phyloP scores from a whole-genome alignment of 192 early-diverging fungal species.

The Umbelopsis isabellina region DNA sequence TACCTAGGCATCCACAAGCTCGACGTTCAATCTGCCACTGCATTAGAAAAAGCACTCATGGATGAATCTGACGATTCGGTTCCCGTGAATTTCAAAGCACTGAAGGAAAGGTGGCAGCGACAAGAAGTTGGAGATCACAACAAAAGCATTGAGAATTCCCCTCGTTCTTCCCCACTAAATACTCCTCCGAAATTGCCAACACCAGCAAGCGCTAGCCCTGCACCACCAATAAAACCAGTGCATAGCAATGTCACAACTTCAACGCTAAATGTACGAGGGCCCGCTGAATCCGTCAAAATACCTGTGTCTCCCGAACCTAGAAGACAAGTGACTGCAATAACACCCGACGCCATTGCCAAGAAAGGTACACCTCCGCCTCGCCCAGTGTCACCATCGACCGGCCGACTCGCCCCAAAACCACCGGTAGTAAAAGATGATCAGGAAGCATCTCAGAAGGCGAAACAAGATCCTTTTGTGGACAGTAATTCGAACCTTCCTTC shows the following conservation, averaged over 20 bases:
- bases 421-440: neutral
- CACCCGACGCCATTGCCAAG: slow-evolving; percentile 16
- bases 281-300: neutral
- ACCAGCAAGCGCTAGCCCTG: neutral
- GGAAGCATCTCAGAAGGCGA: neutral
- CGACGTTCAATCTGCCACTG: too few relatives aligned
- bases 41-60: neutral
- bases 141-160: slow-evolving; percentile 3
- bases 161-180: slow-evolving; percentile 2
- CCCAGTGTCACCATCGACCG: neutral
- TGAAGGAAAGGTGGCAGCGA: slow-evolving; percentile 38
- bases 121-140: slow-evolving; percentile 27
- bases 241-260: neutral
- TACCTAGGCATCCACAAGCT: too few relatives aligned
- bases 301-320: neutral
- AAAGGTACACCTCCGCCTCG: slow-evolving; percentile 13
- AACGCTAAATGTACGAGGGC: slow-evolving; percentile 16
- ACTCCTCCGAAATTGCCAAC: slow-evolving; percentile 9
- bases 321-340: slow-evolving; percentile 3
- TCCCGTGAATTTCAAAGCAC: slow-evolving; percentile 29
- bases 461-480: neutral
- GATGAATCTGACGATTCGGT: slow-evolving; percentile 6
- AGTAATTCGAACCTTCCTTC: neutral
- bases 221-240: neutral
- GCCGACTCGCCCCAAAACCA: neutral